Conservation (phyloP, 768 basidiomycete species). For the Crassisporium funariophilum region DNA sequence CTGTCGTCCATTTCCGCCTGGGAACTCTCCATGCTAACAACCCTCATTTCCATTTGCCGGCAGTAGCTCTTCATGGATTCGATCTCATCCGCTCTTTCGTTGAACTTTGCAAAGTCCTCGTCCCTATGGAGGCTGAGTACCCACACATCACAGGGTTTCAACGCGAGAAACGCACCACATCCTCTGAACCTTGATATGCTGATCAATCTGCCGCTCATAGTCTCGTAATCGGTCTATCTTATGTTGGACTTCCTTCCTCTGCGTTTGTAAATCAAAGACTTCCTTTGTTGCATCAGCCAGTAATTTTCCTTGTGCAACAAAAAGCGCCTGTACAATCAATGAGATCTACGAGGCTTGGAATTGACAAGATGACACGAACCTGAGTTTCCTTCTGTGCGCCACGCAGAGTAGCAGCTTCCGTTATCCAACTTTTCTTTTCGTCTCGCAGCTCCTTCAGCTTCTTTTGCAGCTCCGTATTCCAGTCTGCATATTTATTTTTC, state of each 20-base stretch:
- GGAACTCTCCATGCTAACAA: conserved; percentile 59
- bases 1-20: conserved; percentile 57
- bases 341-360: neutral
- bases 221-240: conserved; percentile 81
- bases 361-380: conserved; percentile 36
- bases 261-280: conserved; percentile 73
- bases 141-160: neutral
- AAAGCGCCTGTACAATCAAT: conserved; percentile 51
- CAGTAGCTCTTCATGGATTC: conserved; percentile 56
- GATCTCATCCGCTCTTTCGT: conserved; percentile 62
- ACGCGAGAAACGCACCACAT: conserved; percentile 60
- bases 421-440: conserved; percentile 77
- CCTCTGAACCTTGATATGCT: conserved; percentile 72
- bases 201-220: conserved; percentile 87
- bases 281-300: conserved; percentile 69
- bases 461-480: conserved; percentile 80
- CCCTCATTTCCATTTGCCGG: conserved; percentile 64
- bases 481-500: conserved; percentile 80
- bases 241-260: conserved; percentile 75
- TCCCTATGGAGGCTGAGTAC: conserved; percentile 52
- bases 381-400: conserved; percentile 71
- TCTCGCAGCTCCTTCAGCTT: conserved; percentile 75
- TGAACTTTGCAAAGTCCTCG: conserved; percentile 70
- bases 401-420: conserved; percentile 68
- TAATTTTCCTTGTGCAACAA: conserved; percentile 67